Percentiles rank a stretch among this genome's conserved stretches.
Evolutionary conservation across 2,329 filamentous ascomycete genomes (phyloP).

Genomic region (Fragosphaeria purpurea): DNA sequence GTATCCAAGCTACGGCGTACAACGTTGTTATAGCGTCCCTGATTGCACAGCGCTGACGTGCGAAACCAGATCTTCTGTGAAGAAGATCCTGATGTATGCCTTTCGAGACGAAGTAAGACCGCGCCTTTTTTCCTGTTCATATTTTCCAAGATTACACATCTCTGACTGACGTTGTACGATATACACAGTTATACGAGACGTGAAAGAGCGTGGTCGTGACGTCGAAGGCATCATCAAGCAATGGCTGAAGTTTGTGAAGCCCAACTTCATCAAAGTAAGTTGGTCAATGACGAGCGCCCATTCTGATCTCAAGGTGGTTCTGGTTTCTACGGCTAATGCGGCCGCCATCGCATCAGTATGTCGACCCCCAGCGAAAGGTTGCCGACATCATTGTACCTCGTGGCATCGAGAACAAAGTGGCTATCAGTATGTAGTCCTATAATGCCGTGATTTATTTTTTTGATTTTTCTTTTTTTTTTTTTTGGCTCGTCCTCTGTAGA

Average conservation of each 20-base stretch:
- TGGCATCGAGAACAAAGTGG: slow-evolving; percentile 88
- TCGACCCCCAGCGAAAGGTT: slow-evolving; percentile 81
- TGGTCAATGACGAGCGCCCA: no score
- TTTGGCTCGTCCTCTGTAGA: background rate
- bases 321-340: no score
- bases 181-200: slow-evolving; percentile 65
- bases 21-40: no score
- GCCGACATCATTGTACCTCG: slow-evolving; percentile 94
- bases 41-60: background rate
- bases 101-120: slow-evolving; percentile 70
- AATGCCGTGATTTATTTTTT: no score
- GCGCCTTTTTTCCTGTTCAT: slow-evolving; percentile 1
- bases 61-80: slow-evolving; percentile 76
- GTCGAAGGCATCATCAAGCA: slow-evolving; percentile 96
- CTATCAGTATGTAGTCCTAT: slow-evolving; percentile 51
- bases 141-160: slow-evolving; percentile 4
- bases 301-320: no score
- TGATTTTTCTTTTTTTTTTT: background rate
- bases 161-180: slow-evolving; percentile 8
- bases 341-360: slow-evolving; percentile 41
- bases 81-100: slow-evolving; percentile 86
- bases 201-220: slow-evolving; percentile 78
- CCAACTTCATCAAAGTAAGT: slow-evolving; percentile 72
- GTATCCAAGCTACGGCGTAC: slow-evolving; percentile 28
- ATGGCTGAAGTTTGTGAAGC: slow-evolving; percentile 94